phyloP scores from a whole-genome alignment of 2,329 filamentous ascomycete species.

The Cladophialophora exuberans region DNA sequence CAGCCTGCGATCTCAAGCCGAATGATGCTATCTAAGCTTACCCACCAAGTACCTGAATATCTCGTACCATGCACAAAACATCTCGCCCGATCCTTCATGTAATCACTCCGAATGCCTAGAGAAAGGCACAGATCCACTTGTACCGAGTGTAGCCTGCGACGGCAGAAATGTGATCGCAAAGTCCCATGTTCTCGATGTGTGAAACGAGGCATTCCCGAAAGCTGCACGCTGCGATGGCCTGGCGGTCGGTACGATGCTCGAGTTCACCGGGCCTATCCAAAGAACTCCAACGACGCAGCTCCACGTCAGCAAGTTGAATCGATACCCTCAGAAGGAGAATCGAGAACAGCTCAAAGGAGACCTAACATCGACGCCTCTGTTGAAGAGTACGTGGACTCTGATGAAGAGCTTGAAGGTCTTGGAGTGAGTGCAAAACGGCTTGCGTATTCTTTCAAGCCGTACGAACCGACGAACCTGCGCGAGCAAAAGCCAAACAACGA shows the following conservation, averaged over 20 bases:
- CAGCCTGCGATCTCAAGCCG: too few species aligned
- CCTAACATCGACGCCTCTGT: too few species aligned
- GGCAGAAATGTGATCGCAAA: conserved; percentile 19
- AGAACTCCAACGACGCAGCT: neutral
- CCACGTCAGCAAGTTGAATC: too few species aligned
- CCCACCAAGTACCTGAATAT: too few species aligned
- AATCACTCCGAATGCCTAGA: neutral
- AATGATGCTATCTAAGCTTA: too few species aligned
- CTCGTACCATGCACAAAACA: neutral
- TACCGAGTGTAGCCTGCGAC: conserved; percentile 18
- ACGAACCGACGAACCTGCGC: neutral
- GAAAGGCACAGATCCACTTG: conserved; percentile 11
- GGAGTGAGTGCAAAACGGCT: conserved; percentile 6
- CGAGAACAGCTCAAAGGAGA: too few species aligned
- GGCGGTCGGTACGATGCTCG: conserved; percentile 7
- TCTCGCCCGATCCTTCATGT: neutral
- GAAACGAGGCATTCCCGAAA: conserved; percentile 17
- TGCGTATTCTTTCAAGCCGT: conserved; percentile 15
- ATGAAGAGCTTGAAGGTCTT: neutral
- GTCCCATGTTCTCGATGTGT: conserved; percentile 17
- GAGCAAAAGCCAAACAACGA: neutral
- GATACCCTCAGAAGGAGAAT: too few species aligned
- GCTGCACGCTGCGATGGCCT: conserved; percentile 10
- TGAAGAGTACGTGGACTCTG: neutral
- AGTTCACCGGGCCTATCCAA: conserved; percentile 16